Evolutionary conservation across 129 eudicot species (phyloP).

Genomic region (Erigeron canadensis): DNA sequence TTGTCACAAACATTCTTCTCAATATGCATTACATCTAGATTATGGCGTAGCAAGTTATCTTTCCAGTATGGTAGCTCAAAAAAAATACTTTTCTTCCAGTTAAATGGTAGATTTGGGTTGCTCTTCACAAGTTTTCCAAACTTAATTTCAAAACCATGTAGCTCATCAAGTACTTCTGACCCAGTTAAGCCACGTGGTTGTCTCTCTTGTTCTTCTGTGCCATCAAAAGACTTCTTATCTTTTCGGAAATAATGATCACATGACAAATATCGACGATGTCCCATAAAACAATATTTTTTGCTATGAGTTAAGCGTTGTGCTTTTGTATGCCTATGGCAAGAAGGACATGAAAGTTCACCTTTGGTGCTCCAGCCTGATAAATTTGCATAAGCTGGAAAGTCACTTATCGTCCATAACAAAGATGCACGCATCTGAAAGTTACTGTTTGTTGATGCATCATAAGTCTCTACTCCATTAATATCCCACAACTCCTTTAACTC

Average conservation of each 20-base stretch:
- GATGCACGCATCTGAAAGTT: constrained; percentile 10
- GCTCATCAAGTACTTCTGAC: background rate
- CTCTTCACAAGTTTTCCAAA: constrained; percentile 19
- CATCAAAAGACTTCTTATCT: constrained; percentile 15
- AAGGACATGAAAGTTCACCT: constrained; percentile 8
- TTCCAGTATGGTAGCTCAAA: constrained; percentile 17
- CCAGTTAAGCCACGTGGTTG: background rate
- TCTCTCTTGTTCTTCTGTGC: background rate
- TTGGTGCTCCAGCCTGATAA: constrained; percentile 14
- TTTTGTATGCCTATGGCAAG: constrained; percentile 3
- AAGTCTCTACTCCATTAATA: constrained; percentile 1
- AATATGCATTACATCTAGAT: constrained; percentile 23
- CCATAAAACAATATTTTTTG: constrained; percentile 4
- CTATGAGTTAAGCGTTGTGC: constrained; percentile 5
- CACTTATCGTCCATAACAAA: constrained; percentile 17
- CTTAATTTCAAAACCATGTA: background rate
- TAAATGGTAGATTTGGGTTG: constrained; percentile 5
- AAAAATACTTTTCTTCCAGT: constrained; percentile 22
- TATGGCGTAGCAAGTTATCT: constrained; percentile 9
- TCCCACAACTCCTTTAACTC: constrained; percentile 2
- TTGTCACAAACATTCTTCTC: constrained; percentile 13
- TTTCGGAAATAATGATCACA: background rate
- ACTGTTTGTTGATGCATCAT: constrained; percentile 7
- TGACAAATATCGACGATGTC: background rate
- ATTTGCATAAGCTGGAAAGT: constrained; percentile 7